These are phyloP conservation scores for Microbotryum scabiosae DNA, from an alignment of 1,284 basidiomycete species.

Conservation along the genomic window DNA sequence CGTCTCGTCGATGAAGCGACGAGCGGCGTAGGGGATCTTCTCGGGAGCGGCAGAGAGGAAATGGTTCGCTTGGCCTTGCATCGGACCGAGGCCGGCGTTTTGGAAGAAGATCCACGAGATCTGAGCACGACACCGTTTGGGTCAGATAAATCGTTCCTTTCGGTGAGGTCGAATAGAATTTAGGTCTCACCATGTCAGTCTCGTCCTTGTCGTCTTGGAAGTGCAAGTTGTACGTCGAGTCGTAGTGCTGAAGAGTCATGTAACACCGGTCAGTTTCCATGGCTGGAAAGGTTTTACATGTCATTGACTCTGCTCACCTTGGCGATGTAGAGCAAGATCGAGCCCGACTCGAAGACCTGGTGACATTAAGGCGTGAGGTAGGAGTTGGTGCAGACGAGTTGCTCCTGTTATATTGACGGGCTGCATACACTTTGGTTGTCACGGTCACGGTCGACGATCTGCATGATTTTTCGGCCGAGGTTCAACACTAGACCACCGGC, in stretches of 20 bases:
- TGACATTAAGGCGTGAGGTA: slow-evolving; percentile 36
- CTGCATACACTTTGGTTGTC: slow-evolving; percentile 36
- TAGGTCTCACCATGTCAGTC: slow-evolving; percentile 33
- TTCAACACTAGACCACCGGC: neutral
- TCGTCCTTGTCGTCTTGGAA: slow-evolving; percentile 45
- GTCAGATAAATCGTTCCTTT: neutral
- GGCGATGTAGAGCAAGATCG: slow-evolving; percentile 57
- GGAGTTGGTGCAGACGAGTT: no score
- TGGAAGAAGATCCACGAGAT: slow-evolving; percentile 72
- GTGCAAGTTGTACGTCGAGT: slow-evolving; percentile 49
- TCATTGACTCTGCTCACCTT: slow-evolving; percentile 40
- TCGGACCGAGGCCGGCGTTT: slow-evolving; percentile 58
- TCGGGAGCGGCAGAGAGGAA: slow-evolving; percentile 47
- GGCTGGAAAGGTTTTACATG: neutral
- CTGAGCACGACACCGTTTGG: slow-evolving; percentile 34
- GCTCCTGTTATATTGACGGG: no score
- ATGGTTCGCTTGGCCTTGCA: slow-evolving; percentile 58
- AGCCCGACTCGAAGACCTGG: slow-evolving; percentile 58
- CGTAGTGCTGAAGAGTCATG: slow-evolving; percentile 21
- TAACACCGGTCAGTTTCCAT: neutral
- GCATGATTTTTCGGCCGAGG: neutral
- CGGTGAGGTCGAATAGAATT: slow-evolving; percentile 46
- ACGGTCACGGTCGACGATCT: slow-evolving; percentile 47
- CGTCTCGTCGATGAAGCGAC: slow-evolving; percentile 66
- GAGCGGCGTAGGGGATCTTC: slow-evolving; percentile 44